phyloP scores from a whole-genome alignment of 768 basidiomycete species.

The Boletus huronensis region DNA sequence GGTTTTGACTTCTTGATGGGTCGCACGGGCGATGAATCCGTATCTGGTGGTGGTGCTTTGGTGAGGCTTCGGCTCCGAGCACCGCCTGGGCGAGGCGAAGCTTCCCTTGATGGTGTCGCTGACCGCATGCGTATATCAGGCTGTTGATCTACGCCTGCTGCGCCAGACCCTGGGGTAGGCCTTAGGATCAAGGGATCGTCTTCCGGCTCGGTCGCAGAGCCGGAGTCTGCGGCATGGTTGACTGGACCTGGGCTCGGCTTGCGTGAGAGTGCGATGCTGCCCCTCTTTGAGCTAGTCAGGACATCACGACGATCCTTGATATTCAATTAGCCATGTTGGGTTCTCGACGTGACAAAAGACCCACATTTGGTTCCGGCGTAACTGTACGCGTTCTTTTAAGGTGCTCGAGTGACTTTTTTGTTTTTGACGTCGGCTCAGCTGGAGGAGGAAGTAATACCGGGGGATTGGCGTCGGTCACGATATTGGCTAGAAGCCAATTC shows the following conservation, averaged over 20 bases:
- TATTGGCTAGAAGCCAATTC: conserved; percentile 42
- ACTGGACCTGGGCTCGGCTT: conserved; percentile 14
- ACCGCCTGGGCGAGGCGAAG: conserved; percentile 8
- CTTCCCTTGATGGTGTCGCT: conserved; percentile 19
- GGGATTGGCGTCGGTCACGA: conserved; percentile 44
- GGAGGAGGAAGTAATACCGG: conserved; percentile 38
- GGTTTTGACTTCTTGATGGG: conserved; percentile 49
- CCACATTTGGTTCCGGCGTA: conserved; percentile 20
- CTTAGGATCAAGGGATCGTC: conserved; percentile 12
- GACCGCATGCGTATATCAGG: conserved; percentile 17
- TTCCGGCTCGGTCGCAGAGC: conserved; percentile 31
- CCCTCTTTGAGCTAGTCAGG: conserved; percentile 3
- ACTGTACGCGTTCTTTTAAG: conserved; percentile 1
- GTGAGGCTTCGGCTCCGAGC: conserved; percentile 23
- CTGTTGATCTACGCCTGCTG: conserved; percentile 8
- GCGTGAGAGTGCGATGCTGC: neutral
- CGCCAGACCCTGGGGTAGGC: neutral
- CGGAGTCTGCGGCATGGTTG: conserved; percentile 13
- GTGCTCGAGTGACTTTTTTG: conserved; percentile 5
- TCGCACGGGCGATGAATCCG: conserved; percentile 50
- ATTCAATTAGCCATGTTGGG: conserved; percentile 5
- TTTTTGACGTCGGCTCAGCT: conserved; percentile 17
- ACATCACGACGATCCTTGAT: conserved; percentile 14
- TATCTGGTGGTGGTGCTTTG: conserved; percentile 34
- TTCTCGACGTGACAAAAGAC: conserved; percentile 8